Conservation (phyloP, 75 land plant species). For the Picea sitchensis region DNA sequence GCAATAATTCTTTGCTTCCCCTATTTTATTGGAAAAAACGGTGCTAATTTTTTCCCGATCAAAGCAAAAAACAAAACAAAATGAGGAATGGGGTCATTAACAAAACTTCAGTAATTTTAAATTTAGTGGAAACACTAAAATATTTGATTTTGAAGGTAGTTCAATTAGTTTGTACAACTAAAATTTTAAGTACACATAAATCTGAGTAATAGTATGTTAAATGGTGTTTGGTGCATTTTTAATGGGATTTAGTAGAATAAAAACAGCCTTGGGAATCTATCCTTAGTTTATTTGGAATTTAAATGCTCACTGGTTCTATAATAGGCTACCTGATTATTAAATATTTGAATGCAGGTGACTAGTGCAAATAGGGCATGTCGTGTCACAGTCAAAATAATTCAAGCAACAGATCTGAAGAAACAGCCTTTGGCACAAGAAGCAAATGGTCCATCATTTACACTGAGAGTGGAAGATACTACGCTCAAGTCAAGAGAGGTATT, state of each 20-base stretch:
- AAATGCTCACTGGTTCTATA: neutral
- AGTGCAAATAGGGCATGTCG: conserved; percentile 52
- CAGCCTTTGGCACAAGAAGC: conserved; percentile 13
- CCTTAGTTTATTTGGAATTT: neutral
- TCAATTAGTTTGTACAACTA: neutral
- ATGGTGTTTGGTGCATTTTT: neutral
- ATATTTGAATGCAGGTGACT: conserved; percentile 27
- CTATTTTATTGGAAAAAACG: too few relatives aligned
- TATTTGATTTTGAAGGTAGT: neutral
- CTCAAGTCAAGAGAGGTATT: conserved; percentile 32
- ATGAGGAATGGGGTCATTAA: neutral
- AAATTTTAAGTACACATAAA: neutral
- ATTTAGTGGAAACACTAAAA: neutral
- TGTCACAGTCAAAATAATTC: conserved; percentile 27
- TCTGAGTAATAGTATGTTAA: neutral
- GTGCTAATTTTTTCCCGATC: too few relatives aligned
- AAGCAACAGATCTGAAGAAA: conserved; percentile 31
- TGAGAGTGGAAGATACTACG: conserved; percentile 29
- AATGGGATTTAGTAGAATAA: neutral
- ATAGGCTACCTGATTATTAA: conserved; percentile 9
- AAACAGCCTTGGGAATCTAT: neutral
- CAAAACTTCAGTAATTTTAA: neutral
- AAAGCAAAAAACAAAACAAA: too few relatives aligned
- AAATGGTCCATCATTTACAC: conserved; percentile 26
- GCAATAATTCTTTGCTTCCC: too few relatives aligned